Conservation (phyloP, 148 eudicot genomes). For the Polygonum aviculare region DNA sequence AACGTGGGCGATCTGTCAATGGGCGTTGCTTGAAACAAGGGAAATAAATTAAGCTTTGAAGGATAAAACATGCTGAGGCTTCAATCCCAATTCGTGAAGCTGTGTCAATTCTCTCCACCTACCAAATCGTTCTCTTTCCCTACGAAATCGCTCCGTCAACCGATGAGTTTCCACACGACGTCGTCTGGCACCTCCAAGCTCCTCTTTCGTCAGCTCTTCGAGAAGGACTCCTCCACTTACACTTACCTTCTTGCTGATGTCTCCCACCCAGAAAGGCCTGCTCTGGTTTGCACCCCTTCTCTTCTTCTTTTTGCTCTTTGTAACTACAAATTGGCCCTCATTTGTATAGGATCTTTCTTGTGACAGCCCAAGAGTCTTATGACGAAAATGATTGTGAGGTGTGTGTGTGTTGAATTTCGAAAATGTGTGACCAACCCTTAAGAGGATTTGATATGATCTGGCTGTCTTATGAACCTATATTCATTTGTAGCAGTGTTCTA, state of each 20-base stretch:
- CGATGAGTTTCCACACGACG: constrained; percentile 46
- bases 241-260: constrained; percentile 95
- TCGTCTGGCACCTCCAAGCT: constrained; percentile 43
- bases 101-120: not conserved
- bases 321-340: too few relatives aligned
- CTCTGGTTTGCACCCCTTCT: constrained; percentile 45
- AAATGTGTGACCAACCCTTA: not conserved
- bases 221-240: constrained; percentile 86
- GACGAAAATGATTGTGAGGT: not conserved
- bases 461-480: not conserved
- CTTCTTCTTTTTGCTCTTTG: not conserved
- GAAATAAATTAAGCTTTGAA: not conserved
- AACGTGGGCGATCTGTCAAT: too few relatives aligned
- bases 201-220: constrained; percentile 82
- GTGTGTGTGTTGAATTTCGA: not conserved
- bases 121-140: not conserved
- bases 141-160: not conserved
- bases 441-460: not conserved
- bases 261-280: constrained; percentile 78
- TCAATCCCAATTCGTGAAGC: constrained; percentile 2
- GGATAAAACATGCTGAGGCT: not conserved
- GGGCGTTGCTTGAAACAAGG: too few relatives aligned
- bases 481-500: too few relatives aligned
- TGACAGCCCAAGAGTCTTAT: not conserved
- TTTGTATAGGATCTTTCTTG: not conserved